Evolutionary conservation across 257 asterid genomes (phyloP).

Genomic region (Jacaranda mimosifolia): DNA sequence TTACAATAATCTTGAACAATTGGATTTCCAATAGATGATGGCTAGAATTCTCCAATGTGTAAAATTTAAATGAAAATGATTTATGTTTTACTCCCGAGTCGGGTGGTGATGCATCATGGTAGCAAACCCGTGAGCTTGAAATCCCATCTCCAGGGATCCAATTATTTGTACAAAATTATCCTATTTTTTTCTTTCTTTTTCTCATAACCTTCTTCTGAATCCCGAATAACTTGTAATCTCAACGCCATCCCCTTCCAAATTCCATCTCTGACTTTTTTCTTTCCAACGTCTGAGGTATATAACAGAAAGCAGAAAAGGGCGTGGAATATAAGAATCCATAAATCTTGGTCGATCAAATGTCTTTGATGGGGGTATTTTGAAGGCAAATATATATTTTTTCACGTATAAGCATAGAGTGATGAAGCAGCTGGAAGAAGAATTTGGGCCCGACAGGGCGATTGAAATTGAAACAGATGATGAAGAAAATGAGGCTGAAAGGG

Average conservation of each 20-base stretch:
- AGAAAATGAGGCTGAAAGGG: conserved; percentile 73
- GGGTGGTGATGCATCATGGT: conserved; percentile 48
- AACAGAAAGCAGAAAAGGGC: not conserved
- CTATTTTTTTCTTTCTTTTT: not conserved
- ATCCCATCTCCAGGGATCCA: conserved; percentile 4
- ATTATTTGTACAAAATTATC: not conserved
- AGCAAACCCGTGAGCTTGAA: conserved; percentile 28
- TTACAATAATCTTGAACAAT: no score
- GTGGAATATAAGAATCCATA: not conserved
- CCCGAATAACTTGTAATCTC: not conserved
- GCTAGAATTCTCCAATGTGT: no score
- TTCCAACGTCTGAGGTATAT: conserved; percentile 11
- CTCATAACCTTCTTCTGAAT: no score
- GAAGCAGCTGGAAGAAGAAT: conserved; percentile 74
- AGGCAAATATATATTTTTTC: not conserved
- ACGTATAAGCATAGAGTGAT: conserved; percentile 35
- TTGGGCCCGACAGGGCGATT: conserved; percentile 64
- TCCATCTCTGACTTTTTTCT: not conserved
- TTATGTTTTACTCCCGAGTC: not conserved
- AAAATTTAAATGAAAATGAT: no score
- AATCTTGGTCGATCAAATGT: not conserved
- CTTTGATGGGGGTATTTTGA: not conserved
- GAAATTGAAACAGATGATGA: conserved; percentile 87
- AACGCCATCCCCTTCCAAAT: not conserved
- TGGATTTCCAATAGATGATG: no score